phyloP scores from a whole-genome alignment of 805 yeast species.

The Candida awuae region DNA sequence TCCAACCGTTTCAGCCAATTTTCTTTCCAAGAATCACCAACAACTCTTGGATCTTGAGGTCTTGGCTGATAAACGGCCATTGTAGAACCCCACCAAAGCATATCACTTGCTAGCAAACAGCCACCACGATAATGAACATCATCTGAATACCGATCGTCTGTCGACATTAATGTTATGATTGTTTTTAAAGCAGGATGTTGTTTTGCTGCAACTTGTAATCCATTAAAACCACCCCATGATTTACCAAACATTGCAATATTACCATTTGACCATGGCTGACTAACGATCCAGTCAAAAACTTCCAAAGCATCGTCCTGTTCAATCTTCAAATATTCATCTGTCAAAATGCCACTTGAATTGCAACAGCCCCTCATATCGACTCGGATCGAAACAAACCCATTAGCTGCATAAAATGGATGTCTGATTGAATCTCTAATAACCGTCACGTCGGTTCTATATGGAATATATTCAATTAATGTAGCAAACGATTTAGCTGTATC shows the following conservation, averaged over 20 bases:
- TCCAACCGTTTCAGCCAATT: constrained; percentile 36
- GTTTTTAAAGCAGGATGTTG: constrained; percentile 40
- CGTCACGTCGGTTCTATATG: constrained; percentile 40
- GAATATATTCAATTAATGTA: constrained; percentile 37
- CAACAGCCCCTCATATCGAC: constrained; percentile 41
- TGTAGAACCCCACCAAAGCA: constrained; percentile 45
- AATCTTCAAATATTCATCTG: constrained; percentile 35
- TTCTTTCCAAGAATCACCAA: constrained; percentile 32
- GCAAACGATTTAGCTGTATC: constrained; percentile 27
- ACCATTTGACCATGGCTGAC: constrained; percentile 39
- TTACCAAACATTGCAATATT: constrained; percentile 41
- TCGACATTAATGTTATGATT: constrained; percentile 37
- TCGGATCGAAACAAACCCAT: constrained; percentile 38
- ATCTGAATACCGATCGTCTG: constrained; percentile 40
- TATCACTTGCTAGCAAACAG: constrained; percentile 36
- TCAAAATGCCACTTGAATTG: constrained; percentile 34
- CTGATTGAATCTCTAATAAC: constrained; percentile 37
- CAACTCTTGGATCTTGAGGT: constrained; percentile 38
- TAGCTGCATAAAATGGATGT: constrained; percentile 40
- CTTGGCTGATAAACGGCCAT: constrained; percentile 38
- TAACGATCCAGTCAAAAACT: constrained; percentile 35
- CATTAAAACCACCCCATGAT: constrained; percentile 44
- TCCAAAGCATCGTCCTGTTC: constrained; percentile 40
- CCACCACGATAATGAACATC: constrained; percentile 46
- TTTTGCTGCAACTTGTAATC: constrained; percentile 38